Conservation (phyloP, 495 filamentous ascomycete genomes). For the Penicillium subrubescens region DNA sequence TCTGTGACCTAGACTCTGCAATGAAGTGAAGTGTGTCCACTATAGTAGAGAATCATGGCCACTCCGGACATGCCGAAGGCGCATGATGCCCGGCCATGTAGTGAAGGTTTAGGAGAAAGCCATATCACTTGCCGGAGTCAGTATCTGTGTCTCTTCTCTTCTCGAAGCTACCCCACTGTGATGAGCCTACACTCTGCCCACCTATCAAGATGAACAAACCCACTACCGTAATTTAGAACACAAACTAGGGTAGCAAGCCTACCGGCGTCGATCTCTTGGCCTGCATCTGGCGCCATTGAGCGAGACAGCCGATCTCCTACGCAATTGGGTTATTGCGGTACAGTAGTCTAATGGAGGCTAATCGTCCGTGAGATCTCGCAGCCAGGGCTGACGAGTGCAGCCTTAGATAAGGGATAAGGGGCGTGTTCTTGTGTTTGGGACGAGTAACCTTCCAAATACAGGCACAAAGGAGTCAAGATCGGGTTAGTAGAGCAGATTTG, state of each 20-base stretch:
- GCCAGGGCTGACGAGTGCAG: not conserved
- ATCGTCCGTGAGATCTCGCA: conserved; percentile 19
- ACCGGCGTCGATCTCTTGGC: conserved; percentile 8
- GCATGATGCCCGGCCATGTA: not conserved
- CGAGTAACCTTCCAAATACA: not conserved
- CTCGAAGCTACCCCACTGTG: not conserved
- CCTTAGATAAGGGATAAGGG: not conserved
- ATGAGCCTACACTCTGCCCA: not conserved
- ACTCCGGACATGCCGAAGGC: not conserved
- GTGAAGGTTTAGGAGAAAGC: not conserved
- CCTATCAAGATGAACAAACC: not conserved
- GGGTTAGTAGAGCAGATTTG: not conserved
- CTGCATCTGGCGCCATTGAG: not conserved
- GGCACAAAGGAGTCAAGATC: not conserved
- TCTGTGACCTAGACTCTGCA: not conserved
- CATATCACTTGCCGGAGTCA: not conserved
- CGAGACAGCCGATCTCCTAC: conserved; percentile 9
- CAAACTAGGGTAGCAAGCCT: not conserved
- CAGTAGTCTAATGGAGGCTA: conserved; percentile 5
- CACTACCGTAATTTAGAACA: not conserved
- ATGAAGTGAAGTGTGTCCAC: too few species aligned
- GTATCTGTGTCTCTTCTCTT: not conserved
- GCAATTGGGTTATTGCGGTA: conserved; percentile 16
- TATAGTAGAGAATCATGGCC: not conserved
- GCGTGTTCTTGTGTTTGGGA: not conserved